Conservation (phyloP, 1,284 basidiomycete species). For the Neolentinus lepideus region DNA sequence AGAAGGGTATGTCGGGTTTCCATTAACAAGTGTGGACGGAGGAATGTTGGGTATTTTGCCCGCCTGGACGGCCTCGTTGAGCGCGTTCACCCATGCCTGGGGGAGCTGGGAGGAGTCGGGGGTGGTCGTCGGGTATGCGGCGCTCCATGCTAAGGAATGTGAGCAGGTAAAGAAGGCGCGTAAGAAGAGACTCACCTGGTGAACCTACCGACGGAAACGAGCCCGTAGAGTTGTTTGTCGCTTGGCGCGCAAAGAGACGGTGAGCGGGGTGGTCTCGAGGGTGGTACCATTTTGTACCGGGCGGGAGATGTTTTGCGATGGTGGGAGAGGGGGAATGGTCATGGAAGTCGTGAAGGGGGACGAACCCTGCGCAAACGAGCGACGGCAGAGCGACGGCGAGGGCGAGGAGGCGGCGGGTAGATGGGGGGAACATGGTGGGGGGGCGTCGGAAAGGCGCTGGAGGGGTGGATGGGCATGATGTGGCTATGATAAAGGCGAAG, state of each 20-base stretch:
- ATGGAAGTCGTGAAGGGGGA: conserved; percentile 5
- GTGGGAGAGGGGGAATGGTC: conserved; percentile 8
- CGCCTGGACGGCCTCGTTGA: conserved; percentile 53
- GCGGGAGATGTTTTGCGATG: not conserved
- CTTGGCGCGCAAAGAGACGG: conserved; percentile 15
- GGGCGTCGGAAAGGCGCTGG: conserved; percentile 4
- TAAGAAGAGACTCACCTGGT: conserved; percentile 5
- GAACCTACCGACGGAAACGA: conserved; percentile 9
- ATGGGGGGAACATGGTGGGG: not conserved
- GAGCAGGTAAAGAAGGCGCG: conserved; percentile 49
- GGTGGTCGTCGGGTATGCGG: conserved; percentile 38
- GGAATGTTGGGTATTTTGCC: conserved; percentile 72
- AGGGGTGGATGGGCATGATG: not conserved
- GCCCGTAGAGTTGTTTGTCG: conserved; percentile 1
- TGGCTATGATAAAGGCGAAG: conserved; percentile 1
- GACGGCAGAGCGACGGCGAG: not conserved
- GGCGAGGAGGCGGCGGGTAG: conserved; percentile 2
- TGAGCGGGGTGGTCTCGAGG: conserved; percentile 18
- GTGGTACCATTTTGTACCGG: conserved; percentile 18
- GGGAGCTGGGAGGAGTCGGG: conserved; percentile 44
- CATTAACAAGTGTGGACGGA: conserved; percentile 29
- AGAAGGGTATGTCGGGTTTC: conserved; percentile 48
- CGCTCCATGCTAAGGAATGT: conserved; percentile 64
- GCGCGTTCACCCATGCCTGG: conserved; percentile 58
- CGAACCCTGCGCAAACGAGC: not conserved